These are phyloP conservation scores for Tetracladium setigerum DNA, from an alignment of 495 filamentous ascomycete genomes.

Conservation along the genomic window DNA sequence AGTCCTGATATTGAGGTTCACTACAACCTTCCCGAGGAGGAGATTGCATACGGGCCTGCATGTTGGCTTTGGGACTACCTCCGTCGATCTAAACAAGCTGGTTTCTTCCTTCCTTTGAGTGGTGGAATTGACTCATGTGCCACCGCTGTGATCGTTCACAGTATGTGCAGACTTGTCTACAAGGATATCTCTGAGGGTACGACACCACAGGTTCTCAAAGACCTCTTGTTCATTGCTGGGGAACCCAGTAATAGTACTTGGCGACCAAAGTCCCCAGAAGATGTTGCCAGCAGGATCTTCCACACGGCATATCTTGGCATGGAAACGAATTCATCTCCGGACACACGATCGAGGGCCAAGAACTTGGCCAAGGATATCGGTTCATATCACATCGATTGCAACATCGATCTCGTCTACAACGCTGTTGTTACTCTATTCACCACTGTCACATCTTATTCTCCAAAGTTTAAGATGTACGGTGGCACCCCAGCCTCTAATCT, in stretches of 20 bases:
- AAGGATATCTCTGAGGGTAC: conserved; percentile 52
- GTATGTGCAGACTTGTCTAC: conserved; percentile 71
- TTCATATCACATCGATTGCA: conserved; percentile 59
- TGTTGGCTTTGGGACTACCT: conserved; percentile 88
- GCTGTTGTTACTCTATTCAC: conserved; percentile 48
- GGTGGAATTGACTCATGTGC: conserved; percentile 71
- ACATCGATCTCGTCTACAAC: conserved; percentile 59
- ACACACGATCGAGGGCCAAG: conserved; percentile 66
- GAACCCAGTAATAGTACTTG: conserved; percentile 41
- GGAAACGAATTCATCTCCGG: conserved; percentile 55
- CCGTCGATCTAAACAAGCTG: conserved; percentile 30
- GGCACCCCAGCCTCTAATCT: conserved; percentile 49
- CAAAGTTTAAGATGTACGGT: conserved; percentile 63
- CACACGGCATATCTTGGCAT: conserved; percentile 81
- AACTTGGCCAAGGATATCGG: conserved; percentile 64
- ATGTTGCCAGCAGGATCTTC: conserved; percentile 58
- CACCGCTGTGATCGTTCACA: conserved; percentile 60
- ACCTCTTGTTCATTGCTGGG: conserved; percentile 55
- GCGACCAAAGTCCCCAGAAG: conserved; percentile 52
- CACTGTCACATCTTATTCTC: conserved; percentile 44
- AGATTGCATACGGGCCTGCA: conserved; percentile 63
- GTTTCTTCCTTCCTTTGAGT: conserved; percentile 38
- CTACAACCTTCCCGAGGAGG: conserved; percentile 62
- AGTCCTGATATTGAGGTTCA: conserved; percentile 44
- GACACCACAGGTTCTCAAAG: conserved; percentile 57